Evolutionary conservation across 805 yeast species (phyloP).

Genomic region (Komagataella mondaviorum): DNA sequence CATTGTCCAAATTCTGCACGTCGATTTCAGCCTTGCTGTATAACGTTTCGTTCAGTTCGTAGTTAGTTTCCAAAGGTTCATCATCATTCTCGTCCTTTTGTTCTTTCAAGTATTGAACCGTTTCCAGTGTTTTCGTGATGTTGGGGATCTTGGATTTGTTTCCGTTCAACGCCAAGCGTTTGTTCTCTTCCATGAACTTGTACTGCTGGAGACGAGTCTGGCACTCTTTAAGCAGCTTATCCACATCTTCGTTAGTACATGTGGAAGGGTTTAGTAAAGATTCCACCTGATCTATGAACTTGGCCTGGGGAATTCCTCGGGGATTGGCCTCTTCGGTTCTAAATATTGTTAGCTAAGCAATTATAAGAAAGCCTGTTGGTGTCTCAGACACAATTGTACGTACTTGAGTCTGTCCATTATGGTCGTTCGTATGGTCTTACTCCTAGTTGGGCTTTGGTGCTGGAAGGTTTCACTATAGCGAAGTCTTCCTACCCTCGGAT

Average conservation of each 20-base stretch:
- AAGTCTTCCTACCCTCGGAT: not conserved
- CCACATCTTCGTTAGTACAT: conserved; percentile 18
- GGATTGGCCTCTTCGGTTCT: conserved; percentile 62
- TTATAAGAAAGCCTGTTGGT: not conserved
- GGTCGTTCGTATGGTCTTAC: not conserved
- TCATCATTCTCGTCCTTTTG: conserved; percentile 25
- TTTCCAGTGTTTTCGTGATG: conserved; percentile 69
- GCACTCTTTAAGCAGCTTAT: conserved; percentile 48
- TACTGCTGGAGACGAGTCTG: conserved; percentile 86
- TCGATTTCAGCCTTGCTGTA: conserved; percentile 72
- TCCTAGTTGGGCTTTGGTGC: not conserved
- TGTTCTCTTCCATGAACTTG: conserved; percentile 68
- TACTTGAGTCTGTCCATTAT: conserved; percentile 5
- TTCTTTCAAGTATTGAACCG: conserved; percentile 45
- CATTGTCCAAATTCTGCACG: conserved; percentile 39
- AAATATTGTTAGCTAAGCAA: conserved; percentile 3
- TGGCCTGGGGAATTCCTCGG: conserved; percentile 95
- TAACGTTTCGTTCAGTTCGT: conserved; percentile 86
- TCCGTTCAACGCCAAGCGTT: conserved; percentile 32
- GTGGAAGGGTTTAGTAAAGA: conserved; percentile 40
- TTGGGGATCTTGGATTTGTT: conserved; percentile 78
- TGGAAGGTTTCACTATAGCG: not conserved
- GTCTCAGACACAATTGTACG: not conserved
- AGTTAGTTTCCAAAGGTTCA: conserved; percentile 29
- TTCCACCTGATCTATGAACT: conserved; percentile 77